These are phyloP conservation scores for Lachancea mirantina DNA, from an alignment of 805 yeast species.

Conservation along the genomic window DNA sequence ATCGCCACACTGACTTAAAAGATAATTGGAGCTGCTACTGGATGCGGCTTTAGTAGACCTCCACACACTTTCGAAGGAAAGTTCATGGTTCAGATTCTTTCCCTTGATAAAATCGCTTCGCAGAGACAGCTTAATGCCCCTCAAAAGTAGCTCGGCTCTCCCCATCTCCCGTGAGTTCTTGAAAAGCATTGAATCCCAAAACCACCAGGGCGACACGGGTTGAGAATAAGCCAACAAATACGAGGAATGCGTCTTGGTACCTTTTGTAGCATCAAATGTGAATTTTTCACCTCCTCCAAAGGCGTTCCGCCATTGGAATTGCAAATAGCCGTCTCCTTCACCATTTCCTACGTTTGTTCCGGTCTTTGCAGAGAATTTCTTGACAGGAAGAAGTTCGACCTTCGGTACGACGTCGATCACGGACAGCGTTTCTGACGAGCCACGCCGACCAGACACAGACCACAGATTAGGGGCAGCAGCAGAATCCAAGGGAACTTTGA, in stretches of 20 bases:
- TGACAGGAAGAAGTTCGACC: constrained; percentile 43
- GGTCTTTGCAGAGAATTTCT: constrained; percentile 72
- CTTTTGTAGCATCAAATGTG: constrained; percentile 48
- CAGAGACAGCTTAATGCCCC: constrained; percentile 31
- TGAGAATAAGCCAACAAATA: constrained; percentile 45
- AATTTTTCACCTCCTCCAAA: constrained; percentile 66
- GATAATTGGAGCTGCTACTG: constrained; percentile 44
- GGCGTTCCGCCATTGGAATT: constrained; percentile 55
- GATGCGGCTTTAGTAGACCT: constrained; percentile 38
- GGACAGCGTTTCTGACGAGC: constrained; percentile 8
- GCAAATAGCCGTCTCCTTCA: constrained; percentile 90
- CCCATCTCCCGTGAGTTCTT: constrained; percentile 48
- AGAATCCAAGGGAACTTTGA: constrained; percentile 10
- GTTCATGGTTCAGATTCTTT: constrained; percentile 39
- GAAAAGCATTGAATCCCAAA: constrained; percentile 44
- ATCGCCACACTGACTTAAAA: constrained; percentile 56
- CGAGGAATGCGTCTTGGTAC: constrained; percentile 53
- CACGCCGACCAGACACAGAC: constrained; percentile 8
- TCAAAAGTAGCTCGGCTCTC: constrained; percentile 43
- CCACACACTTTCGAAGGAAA: constrained; percentile 38
- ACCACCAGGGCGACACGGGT: constrained; percentile 48
- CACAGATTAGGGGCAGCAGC: constrained; percentile 10
- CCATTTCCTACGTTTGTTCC: constrained; percentile 97
- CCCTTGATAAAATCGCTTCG: constrained; percentile 20
- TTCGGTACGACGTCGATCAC: constrained; percentile 27